Evolutionary conservation across 2,329 filamentous ascomycete species (phyloP).

Genomic region (Fusarium xylarioides): DNA sequence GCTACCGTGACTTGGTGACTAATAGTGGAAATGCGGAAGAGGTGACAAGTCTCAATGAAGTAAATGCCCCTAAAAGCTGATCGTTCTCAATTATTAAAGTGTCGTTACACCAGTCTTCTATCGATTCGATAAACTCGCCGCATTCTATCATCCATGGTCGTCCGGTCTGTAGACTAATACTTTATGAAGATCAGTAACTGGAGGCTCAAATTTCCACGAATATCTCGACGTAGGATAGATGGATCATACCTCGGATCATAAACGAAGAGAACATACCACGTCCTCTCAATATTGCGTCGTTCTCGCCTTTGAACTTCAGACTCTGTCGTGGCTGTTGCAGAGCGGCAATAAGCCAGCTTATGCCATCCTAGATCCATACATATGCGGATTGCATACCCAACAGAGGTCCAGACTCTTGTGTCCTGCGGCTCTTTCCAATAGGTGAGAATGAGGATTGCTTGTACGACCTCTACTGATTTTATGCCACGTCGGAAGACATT

Average conservation of each 20-base stretch:
- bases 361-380: not conserved
- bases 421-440: not conserved
- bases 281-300: not conserved
- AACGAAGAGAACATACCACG: not conserved
- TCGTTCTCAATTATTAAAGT: not conserved
- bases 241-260: not conserved
- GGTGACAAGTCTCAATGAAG: not conserved
- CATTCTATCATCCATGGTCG: not conserved
- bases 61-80: not conserved
- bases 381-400: not conserved
- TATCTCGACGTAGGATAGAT: accelerated
- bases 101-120: not conserved
- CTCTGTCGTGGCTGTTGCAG: accelerated
- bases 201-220: accelerated
- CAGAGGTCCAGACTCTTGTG: not conserved
- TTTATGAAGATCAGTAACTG: not conserved
- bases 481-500: not conserved
- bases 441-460: not conserved
- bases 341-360: not conserved
- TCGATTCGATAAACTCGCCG: not conserved
- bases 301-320: not conserved
- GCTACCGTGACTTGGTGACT: not conserved
- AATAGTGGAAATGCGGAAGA: not conserved
- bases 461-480: not conserved
- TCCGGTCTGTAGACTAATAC: not conserved